Evolutionary conservation across 257 asterid species (phyloP).

Genomic region (Solanum lycopersicoides): DNA sequence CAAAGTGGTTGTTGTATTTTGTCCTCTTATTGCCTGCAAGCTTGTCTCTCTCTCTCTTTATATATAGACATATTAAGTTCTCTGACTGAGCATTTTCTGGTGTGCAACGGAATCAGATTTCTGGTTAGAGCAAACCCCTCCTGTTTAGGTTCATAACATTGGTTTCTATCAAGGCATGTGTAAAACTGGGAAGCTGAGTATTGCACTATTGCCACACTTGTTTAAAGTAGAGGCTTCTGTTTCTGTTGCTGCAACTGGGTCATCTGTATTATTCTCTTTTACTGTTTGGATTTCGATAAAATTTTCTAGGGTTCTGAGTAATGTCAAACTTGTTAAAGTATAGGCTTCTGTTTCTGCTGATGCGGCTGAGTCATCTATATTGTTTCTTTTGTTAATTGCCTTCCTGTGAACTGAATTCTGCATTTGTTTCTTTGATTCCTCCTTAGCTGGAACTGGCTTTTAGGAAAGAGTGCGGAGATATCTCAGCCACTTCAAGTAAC

Average conservation of each 20-base stretch:
- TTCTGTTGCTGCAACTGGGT: background rate
- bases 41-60: background rate
- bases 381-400: background rate
- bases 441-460: slow-evolving; percentile 81
- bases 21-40: background rate
- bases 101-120: background rate
- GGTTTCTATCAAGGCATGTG: background rate
- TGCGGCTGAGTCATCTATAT: background rate
- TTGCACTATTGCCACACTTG: background rate
- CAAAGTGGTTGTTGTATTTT: background rate
- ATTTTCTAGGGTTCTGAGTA: background rate
- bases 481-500: slow-evolving; percentile 45
- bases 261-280: background rate
- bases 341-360: background rate
- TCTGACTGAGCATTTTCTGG: background rate
- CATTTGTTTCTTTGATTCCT: slow-evolving; percentile 9
- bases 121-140: background rate
- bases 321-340: background rate
- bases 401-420: slow-evolving; percentile 11
- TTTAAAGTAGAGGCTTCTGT: background rate
- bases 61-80: background rate
- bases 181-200: background rate
- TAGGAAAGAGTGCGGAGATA: slow-evolving; percentile 59
- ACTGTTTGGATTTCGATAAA: background rate
- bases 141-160: background rate